Percentiles rank a stretch among this genome's conserved stretches.
Conservation (phyloP, 257 asterid species). For the Euphrasia confusa region DNA sequence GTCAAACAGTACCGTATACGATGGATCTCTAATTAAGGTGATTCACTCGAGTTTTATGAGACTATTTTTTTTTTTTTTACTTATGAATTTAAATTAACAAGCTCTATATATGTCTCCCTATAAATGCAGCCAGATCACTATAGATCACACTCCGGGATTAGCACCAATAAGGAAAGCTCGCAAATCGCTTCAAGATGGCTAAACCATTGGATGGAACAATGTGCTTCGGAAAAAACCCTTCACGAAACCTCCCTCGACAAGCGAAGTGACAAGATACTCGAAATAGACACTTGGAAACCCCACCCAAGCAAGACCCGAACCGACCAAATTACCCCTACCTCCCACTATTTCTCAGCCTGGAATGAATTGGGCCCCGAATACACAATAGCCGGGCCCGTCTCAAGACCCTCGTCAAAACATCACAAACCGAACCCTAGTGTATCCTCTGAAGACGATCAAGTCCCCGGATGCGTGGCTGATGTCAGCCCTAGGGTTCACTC, state of each 20-base stretch:
- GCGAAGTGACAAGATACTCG: slow-evolving; percentile 79
- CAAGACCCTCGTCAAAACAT: slow-evolving; percentile 29
- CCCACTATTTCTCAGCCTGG: slow-evolving; percentile 48
- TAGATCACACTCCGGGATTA: slow-evolving; percentile 31
- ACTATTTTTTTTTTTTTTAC: too few relatives aligned
- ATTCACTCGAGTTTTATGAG: slow-evolving; percentile 1
- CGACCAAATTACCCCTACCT: slow-evolving; percentile 29
- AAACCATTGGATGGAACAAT: slow-evolving; percentile 83
- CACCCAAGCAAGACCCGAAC: slow-evolving; percentile 30
- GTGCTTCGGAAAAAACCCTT: slow-evolving; percentile 31
- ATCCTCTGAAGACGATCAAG: slow-evolving; percentile 65
- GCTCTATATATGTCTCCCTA: too few relatives aligned
- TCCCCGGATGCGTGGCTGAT: slow-evolving; percentile 43
- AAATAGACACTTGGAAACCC: slow-evolving; percentile 89
- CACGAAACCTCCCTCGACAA: slow-evolving; percentile 34
- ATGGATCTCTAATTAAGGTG: slow-evolving; percentile 45
- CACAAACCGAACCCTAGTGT: slow-evolving; percentile 69
- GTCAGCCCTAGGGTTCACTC: slow-evolving; percentile 54
- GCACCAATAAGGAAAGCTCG: slow-evolving; percentile 28
- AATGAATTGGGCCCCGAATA: slow-evolving; percentile 14
- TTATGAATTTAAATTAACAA: too few relatives aligned
- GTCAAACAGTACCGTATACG: slow-evolving; percentile 28
- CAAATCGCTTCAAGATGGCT: slow-evolving; percentile 55
- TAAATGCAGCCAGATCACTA: slow-evolving; percentile 54
- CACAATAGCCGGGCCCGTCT: not conserved